Percentiles rank a stretch among this genome's conserved stretches.
phyloP scores from a whole-genome alignment of 768 basidiomycete genomes.

The Coprinellus micaceus region DNA sequence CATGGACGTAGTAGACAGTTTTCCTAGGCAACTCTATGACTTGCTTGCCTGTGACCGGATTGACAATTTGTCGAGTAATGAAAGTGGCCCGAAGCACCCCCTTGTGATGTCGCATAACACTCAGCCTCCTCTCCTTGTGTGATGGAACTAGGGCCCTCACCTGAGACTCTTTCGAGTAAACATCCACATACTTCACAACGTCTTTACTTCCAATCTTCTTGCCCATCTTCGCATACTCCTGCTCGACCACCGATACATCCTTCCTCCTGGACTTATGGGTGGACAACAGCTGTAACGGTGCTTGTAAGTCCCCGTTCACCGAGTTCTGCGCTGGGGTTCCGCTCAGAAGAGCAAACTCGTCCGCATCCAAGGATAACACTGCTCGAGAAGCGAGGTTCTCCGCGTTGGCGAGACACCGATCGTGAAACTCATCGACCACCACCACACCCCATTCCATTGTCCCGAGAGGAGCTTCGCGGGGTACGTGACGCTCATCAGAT shows the following conservation, averaged over 20 bases:
- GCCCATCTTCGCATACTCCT: neutral
- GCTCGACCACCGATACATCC: neutral
- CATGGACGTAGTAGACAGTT: neutral
- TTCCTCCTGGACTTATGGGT: neutral
- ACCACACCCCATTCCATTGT: too few species aligned
- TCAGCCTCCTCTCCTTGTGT: neutral
- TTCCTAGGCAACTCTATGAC: neutral
- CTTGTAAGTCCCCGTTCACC: neutral
- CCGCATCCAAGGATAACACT: neutral
- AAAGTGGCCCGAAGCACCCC: neutral
- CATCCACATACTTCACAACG: neutral
- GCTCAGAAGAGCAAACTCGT: slow-evolving; percentile 1
- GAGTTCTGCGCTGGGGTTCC: slow-evolving; percentile 5
- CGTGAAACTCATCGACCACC: slow-evolving; percentile 4
- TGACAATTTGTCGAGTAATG: neutral
- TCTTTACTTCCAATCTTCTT: neutral
- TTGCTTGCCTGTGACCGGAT: neutral
- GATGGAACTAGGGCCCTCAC: neutral
- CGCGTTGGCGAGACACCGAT: neutral
- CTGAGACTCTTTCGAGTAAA: neutral
- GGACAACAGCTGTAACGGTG: neutral
- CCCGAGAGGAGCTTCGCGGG: too few species aligned
- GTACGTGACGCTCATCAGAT: too few species aligned
- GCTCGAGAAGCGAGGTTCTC: neutral
- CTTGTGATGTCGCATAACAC: neutral